Base-by-base conservation (phyloP, 768 basidiomycete genomes). In the Candolleomyces aberdarensis region DNA sequence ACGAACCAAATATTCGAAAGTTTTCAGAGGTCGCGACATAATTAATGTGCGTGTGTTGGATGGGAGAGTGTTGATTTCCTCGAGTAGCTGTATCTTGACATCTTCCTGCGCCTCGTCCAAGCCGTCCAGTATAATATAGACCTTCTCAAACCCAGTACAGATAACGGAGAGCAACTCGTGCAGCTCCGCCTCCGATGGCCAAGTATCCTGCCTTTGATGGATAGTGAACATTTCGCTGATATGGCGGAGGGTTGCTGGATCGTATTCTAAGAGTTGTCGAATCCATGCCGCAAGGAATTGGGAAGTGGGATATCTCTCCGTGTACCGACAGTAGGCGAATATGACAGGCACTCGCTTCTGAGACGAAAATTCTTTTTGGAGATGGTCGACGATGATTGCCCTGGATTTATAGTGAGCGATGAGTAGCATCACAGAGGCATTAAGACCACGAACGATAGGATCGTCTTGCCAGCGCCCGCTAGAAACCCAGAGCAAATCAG, bases 281-380 rank as follows among this genome's bases (percentile, higher is more conserved):
- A 57, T 22, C 39, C 39, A 32, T 14, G 40, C 13, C 5, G 20
- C 19, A 17, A 43, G 26, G n/a, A 57, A 43, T n/a, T 57, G 39
- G 3, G 39, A 19, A 3, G 43, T 39, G 11, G 56, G 26, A 22
- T 41, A 10, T n/a, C 3, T 11, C 39, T 57, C 56, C 15, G 56
- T 57, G 56, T 57, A 57, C 20, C 56, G 56, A 46, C 40, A 57
- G 41, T 57, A 57, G 40, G 56, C 56, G 43, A n/a, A 57, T 5
- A 41, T 41, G 7, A 57, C n/a, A n/a, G 40, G 26, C 5, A 57
- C 20, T 11, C 29, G n/a, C 19, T 11, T 36, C 22, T 20, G 13
- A 17, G 29, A n/a, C 15, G 53, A 9, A 39, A 46, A 20, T 19
- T 43, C 19, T 5, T 20, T 32, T 13, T 46, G 5, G 43, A 57